Evolutionary conservation across 2,329 filamentous ascomycete species (phyloP).

Genomic region (Cladosporium cucumerinum): DNA sequence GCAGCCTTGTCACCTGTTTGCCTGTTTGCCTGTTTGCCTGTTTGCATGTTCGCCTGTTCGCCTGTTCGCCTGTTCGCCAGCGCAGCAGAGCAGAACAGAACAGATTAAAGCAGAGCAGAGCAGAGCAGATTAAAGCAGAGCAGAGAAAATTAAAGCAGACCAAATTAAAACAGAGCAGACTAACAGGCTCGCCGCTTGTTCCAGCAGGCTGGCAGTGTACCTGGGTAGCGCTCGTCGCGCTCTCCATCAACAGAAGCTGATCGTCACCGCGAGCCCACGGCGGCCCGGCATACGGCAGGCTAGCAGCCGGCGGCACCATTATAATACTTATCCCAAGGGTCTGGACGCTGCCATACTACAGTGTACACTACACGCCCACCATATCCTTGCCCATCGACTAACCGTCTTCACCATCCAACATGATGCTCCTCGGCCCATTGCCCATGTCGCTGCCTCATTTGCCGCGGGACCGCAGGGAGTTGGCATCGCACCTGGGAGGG

Average conservation of each 20-base stretch:
- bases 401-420: not conserved
- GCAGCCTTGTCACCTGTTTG: not conserved
- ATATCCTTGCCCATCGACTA: not conserved
- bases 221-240: not conserved
- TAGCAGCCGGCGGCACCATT: constrained; percentile 2
- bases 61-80: too few relatives aligned
- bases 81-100: not conserved
- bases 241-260: not conserved
- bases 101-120: too few relatives aligned
- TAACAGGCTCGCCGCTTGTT: not conserved
- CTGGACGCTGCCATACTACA: not conserved
- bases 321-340: too few relatives aligned
- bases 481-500: constrained; percentile 3
- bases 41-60: too few relatives aligned
- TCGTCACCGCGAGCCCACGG: not conserved
- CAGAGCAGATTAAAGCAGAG: too few relatives aligned
- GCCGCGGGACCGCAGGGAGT: constrained; percentile 1
- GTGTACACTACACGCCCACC: not conserved
- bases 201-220: not conserved
- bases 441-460: not conserved
- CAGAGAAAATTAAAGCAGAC: too few relatives aligned
- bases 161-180: not conserved
- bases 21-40: too few relatives aligned
- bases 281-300: constrained; percentile 10
- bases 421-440: not conserved